Percentiles rank a stretch among this genome's conserved stretches.
Evolutionary conservation across 805 yeast species (phyloP).

Genomic region (Candida awuae): DNA sequence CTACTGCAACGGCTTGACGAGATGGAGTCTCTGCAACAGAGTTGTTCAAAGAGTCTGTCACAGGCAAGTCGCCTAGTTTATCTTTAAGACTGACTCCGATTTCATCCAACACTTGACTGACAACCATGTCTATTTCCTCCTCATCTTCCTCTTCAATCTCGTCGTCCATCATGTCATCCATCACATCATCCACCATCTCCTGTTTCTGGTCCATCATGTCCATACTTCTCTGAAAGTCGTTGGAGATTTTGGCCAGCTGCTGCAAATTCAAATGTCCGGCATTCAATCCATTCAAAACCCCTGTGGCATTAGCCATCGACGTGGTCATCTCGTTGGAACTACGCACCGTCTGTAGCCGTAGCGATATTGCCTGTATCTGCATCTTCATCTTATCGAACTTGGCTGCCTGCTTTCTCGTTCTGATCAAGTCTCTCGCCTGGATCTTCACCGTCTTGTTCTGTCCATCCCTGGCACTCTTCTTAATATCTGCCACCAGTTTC

Average conservation of each 20-base stretch:
- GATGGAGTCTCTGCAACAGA: conserved; percentile 27
- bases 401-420: conserved; percentile 75
- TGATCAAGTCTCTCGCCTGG: conserved; percentile 89
- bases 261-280: conserved; percentile 77
- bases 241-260: conserved; percentile 78
- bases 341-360: conserved; percentile 86
- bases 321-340: conserved; percentile 92
- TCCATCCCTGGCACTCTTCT: conserved; percentile 84
- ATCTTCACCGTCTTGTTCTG: conserved; percentile 86
- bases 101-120: conserved; percentile 87
- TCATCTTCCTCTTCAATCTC: conserved; percentile 75
- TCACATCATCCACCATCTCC: conserved; percentile 97
- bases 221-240: conserved; percentile 90
- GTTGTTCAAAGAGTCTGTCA: conserved; percentile 1
- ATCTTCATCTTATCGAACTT: conserved; percentile 93
- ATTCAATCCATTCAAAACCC: conserved; percentile 79
- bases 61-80: conserved; percentile 28
- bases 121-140: conserved; percentile 86
- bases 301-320: conserved; percentile 91
- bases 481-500: conserved; percentile 75
- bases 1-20: conserved; percentile 16
- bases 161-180: conserved; percentile 92
- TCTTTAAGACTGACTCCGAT: conserved; percentile 79
- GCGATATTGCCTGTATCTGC: conserved; percentile 87
- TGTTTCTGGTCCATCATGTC: conserved; percentile 98